Evolutionary conservation across 2,329 filamentous ascomycete species (phyloP).

Genomic region (Metarhizium sp.): DNA sequence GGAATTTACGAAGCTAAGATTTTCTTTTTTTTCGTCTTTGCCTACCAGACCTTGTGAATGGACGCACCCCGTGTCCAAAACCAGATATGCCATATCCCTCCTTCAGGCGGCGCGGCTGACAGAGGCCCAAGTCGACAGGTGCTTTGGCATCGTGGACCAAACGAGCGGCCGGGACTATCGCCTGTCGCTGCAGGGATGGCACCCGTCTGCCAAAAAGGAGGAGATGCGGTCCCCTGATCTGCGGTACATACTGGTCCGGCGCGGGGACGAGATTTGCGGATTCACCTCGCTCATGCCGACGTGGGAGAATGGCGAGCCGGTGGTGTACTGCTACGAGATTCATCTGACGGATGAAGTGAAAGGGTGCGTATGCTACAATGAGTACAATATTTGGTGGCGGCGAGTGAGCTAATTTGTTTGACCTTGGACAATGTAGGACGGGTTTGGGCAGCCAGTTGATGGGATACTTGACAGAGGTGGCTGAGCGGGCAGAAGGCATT

Average conservation of each 20-base stretch:
- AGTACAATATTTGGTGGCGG: too few relatives aligned
- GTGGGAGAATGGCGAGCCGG: constrained; percentile 53
- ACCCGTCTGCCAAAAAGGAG: constrained; percentile 44
- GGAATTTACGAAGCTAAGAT: background rate
- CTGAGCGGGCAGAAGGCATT: constrained; percentile 41
- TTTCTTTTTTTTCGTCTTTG: background rate
- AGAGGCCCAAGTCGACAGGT: constrained; percentile 37
- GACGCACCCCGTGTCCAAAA: constrained; percentile 38
- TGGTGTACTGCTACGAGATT: constrained; percentile 73
- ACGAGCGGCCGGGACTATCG: constrained; percentile 60
- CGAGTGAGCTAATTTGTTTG: too few relatives aligned
- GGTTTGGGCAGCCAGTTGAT: constrained; percentile 56
- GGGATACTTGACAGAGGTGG: constrained; percentile 42
- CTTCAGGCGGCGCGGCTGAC: constrained; percentile 27
- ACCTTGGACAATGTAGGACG: constrained; percentile 28
- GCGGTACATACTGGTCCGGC: constrained; percentile 55
- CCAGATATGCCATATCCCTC: constrained; percentile 35
- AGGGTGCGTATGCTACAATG: constrained; percentile 30
- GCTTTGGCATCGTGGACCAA: constrained; percentile 47
- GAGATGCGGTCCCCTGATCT: constrained; percentile 63
- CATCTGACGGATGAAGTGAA: constrained; percentile 51
- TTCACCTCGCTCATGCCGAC: constrained; percentile 67
- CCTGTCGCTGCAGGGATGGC: constrained; percentile 54
- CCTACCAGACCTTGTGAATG: constrained; percentile 23
- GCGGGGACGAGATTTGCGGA: constrained; percentile 27